Percentiles rank a stretch among this genome's conserved stretches.
Conservation (phyloP, 352 stramenopile species). For the Globisporangium takayamanum region DNA sequence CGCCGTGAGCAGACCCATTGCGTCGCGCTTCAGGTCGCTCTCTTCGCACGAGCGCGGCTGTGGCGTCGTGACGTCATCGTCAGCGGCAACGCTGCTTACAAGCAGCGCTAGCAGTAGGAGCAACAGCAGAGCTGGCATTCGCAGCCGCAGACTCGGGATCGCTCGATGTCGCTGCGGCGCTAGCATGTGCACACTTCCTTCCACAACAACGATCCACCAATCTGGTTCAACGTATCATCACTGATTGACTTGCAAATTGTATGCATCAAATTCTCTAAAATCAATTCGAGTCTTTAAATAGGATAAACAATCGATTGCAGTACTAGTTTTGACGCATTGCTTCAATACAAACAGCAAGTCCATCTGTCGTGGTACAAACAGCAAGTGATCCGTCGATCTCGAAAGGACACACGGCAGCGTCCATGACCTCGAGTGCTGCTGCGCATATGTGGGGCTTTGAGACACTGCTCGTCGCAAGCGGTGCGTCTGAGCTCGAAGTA, state of each 20-base stretch:
- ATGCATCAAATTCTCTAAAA: no score
- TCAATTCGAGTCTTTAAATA: no score
- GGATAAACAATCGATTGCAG: no score
- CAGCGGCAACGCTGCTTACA: background rate
- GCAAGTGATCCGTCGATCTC: background rate
- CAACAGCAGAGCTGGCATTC: no score
- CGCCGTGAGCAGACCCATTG: slow-evolving; percentile 26
- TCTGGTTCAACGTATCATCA: no score
- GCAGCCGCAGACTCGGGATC: no score
- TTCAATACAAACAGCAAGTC: no score
- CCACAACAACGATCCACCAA: no score
- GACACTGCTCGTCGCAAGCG: slow-evolving; percentile 34
- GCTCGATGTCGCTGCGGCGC: no score
- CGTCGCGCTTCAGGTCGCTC: slow-evolving; percentile 34
- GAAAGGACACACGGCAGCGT: slow-evolving; percentile 3
- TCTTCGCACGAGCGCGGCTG: slow-evolving; percentile 33
- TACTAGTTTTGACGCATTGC: no score
- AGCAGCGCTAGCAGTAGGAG: background rate
- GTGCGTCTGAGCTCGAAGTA: slow-evolving; percentile 26
- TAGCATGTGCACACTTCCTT: no score
- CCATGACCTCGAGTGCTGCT: background rate
- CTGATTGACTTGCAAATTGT: no score
- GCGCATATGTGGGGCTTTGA: slow-evolving; percentile 40
- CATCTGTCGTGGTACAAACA: background rate
- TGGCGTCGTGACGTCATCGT: background rate